Evolutionary conservation across 2,329 filamentous ascomycete species (phyloP).

Genomic region (Rugonectria rugulosa): DNA sequence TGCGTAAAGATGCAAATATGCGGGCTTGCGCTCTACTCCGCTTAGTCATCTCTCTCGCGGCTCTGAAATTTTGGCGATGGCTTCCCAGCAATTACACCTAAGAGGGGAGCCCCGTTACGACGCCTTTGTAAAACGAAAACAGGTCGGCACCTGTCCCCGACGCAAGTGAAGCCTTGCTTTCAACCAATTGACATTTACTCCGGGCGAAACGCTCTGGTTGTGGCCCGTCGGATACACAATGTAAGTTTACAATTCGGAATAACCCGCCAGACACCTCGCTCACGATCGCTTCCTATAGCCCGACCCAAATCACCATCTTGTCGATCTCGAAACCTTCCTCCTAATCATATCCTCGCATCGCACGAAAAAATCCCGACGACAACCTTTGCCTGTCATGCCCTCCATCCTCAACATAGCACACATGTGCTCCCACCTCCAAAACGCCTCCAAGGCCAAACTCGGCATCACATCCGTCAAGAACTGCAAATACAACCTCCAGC

Average conservation of each 20-base stretch:
- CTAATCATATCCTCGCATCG: too few relatives aligned
- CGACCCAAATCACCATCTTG: neutral
- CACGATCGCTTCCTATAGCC: neutral
- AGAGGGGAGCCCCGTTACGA: conserved; percentile 18
- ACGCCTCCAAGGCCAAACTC: conserved; percentile 83
- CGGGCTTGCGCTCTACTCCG: neutral
- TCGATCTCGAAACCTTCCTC: neutral
- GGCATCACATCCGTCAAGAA: conserved; percentile 84
- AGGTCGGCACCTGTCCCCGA: conserved; percentile 15
- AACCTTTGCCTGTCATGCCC: conserved; percentile 48
- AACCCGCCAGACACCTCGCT: neutral
- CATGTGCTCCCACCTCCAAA: conserved; percentile 91
- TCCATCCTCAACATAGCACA: conserved; percentile 75
- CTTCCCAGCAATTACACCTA: conserved; percentile 13
- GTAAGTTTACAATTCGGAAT: conserved; percentile 16
- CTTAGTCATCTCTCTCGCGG: conserved; percentile 31
- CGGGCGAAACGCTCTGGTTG: neutral
- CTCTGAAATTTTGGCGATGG: conserved; percentile 35
- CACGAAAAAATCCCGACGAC: too few relatives aligned
- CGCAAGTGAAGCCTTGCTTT: conserved; percentile 8
- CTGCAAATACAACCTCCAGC: conserved; percentile 79
- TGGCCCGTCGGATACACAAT: conserved; percentile 8
- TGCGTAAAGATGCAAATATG: conserved; percentile 12
- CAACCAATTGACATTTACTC: conserved; percentile 9
- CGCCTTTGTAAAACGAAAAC: conserved; percentile 12